Evolutionary conservation across 768 basidiomycete species (phyloP).

Genomic region (Mycena chlorophos): DNA sequence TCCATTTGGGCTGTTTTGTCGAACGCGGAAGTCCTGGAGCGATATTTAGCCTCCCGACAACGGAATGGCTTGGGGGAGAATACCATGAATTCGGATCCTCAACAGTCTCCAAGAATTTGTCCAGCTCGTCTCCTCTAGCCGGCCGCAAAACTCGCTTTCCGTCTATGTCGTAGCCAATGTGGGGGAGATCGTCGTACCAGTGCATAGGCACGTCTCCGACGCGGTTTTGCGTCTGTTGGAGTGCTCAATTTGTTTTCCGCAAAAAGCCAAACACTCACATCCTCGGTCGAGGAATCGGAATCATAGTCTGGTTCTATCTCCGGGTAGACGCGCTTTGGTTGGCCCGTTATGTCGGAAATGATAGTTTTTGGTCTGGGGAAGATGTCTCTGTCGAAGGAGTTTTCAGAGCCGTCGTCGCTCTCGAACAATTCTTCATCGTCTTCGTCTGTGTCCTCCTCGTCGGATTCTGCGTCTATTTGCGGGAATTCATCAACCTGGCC

Average conservation of each 20-base stretch:
- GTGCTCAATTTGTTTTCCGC: constrained; percentile 13
- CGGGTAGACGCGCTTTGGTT: constrained; percentile 79
- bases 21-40: constrained; percentile 81
- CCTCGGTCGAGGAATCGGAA: constrained; percentile 89
- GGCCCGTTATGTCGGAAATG: constrained; percentile 81
- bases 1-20: constrained; percentile 86
- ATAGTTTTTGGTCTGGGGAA: constrained; percentile 68
- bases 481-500: constrained; percentile 75
- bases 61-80: constrained; percentile 24
- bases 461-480: constrained; percentile 58
- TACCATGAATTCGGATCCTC: constrained; percentile 92
- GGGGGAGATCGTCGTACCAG: constrained; percentile 99
- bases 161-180: constrained; percentile 94
- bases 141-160: constrained; percentile 94
- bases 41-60: neutral
- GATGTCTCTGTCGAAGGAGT: constrained; percentile 47
- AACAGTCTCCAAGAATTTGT: constrained; percentile 92
- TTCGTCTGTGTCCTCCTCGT: constrained; percentile 44
- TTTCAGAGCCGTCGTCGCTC: constrained; percentile 39
- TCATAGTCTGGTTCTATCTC: constrained; percentile 91
- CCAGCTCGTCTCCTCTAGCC: constrained; percentile 92
- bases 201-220: constrained; percentile 94
- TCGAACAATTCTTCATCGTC: constrained; percentile 33
- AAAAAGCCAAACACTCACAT: constrained; percentile 51
- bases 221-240: constrained; percentile 86